Evolutionary conservation across 345 rosid genomes (phyloP), one percentile per base, ranked within the genome.

Genomic region (Hibiscus trionum): DNA sequence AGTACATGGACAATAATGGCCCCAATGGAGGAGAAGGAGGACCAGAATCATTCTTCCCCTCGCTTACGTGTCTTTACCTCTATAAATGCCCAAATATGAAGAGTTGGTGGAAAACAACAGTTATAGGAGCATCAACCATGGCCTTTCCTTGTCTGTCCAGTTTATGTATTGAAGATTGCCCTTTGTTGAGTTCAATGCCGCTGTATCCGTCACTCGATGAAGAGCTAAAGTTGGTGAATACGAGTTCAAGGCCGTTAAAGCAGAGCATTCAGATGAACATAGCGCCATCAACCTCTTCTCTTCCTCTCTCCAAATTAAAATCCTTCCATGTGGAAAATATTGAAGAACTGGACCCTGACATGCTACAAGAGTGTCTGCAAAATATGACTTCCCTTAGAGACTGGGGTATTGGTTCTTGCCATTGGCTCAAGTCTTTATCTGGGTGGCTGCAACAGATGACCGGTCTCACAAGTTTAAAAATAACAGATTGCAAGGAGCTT

Each of bases 31-130:
- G n/a, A 27, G 8, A 15, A 60, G 64, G 39, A 60, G 3, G 5
- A 5, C 0, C 64, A 59, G 39, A 60, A 26, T 0, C 16, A 27
- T 60, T 60, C 64, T 60, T 29, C 64, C 39, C 64, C 0, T 60
- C 19, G 10, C n/a, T 60, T 14, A 60, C 3, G 0, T 0, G 0
- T 14, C 37, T 27, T 1, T 7, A 0, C 0, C 33, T 58, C 16
- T 0, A 0, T 0, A 0, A 12, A 0, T 60, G 63, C 39, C 63
- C 4, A 0, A 60, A 60, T 26, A 1, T 60, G 63, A 60, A 27
- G 39, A 27, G 17, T 14, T 60, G 63, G 39, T 60, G 39, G 63
- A 60, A 31, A 5, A 59, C 2, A 3, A 0, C 9, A 52, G 17
- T 0, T 0, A 50, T 4, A 5, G 17, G 63, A 59, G 3, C 39